phyloP scores from a whole-genome alignment of 345 rosid genomes.

The Stellera chamaejasme region DNA sequence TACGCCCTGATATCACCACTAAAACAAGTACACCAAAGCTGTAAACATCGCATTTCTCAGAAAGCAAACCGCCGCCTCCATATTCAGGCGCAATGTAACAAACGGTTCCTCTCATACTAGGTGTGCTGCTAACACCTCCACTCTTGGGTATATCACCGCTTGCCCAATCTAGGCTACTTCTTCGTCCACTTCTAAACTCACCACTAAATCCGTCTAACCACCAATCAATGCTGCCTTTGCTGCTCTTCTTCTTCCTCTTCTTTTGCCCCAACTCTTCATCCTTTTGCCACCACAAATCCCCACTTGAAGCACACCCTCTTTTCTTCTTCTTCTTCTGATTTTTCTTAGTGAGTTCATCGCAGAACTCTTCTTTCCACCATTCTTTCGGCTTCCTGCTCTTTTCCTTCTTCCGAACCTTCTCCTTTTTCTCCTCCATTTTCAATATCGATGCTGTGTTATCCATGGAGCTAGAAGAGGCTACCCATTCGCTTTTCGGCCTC shows the following conservation, averaged over 20 bases:
- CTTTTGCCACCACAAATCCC: slow-evolving; percentile 60
- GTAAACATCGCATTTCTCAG: slow-evolving; percentile 71
- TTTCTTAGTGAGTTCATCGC: slow-evolving; percentile 60
- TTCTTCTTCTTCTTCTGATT: slow-evolving; percentile 45
- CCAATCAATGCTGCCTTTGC: slow-evolving; percentile 61
- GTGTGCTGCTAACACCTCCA: slow-evolving; percentile 73
- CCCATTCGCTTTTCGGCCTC: slow-evolving; percentile 42
- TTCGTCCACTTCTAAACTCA: slow-evolving; percentile 34
- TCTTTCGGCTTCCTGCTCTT: slow-evolving; percentile 63
- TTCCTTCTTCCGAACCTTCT: slow-evolving; percentile 29
- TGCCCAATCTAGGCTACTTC: slow-evolving; percentile 55
- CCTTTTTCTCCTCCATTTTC: slow-evolving; percentile 35
- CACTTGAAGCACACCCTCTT: slow-evolving; percentile 31
- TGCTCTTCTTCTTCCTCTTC: slow-evolving; percentile 37
- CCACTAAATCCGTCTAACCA: slow-evolving; percentile 71
- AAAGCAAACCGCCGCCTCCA: slow-evolving; percentile 56
- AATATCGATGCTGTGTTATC: slow-evolving; percentile 22
- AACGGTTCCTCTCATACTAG: slow-evolving; percentile 84
- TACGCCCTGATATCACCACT: slow-evolving; percentile 61
- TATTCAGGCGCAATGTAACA: slow-evolving; percentile 81
- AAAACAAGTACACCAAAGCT: slow-evolving; percentile 69
- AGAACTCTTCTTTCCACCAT: slow-evolving; percentile 89
- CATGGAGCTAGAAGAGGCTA: slow-evolving; percentile 23
- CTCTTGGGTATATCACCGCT: slow-evolving; percentile 64
- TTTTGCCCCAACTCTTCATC: slow-evolving; percentile 35